A percentile compares a stretch with the other conserved stretches of the same genome.
phyloP scores from a whole-genome alignment of 2,329 filamentous ascomycete species.

The Alternaria burnsii region DNA sequence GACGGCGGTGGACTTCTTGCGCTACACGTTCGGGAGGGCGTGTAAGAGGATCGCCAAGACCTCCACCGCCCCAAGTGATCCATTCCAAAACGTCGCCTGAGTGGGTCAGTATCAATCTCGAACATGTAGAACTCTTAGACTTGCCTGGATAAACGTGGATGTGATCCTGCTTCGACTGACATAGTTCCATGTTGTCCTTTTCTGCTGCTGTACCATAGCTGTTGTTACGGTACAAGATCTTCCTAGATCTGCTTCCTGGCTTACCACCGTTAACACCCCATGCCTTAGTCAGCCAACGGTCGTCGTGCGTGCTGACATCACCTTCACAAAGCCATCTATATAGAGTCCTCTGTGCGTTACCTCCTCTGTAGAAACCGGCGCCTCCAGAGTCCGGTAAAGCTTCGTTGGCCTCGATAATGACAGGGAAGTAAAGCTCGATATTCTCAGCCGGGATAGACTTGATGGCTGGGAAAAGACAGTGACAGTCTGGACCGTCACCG shows the following conservation, averaged over 20 bases:
- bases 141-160: conserved; percentile 54
- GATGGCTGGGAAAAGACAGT: conserved; percentile 61
- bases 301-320: conserved; percentile 60
- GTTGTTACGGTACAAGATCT: conserved; percentile 55
- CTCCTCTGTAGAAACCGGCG: conserved; percentile 58
- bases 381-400: conserved; percentile 60
- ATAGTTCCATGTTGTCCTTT: conserved; percentile 46
- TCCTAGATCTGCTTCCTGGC: conserved; percentile 56
- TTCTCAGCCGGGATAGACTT: conserved; percentile 61
- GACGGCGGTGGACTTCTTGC: conserved; percentile 56
- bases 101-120: background rate
- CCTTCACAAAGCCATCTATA: conserved; percentile 59
- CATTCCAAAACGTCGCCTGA: conserved; percentile 59
- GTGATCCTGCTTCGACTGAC: conserved; percentile 60
- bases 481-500: conserved; percentile 60
- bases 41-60: conserved; percentile 58
- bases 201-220: conserved; percentile 44
- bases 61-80: conserved; percentile 61
- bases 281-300: conserved; percentile 60
- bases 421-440: conserved; percentile 59
- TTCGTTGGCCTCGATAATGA: conserved; percentile 60
- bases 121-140: background rate
- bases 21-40: conserved; percentile 56
- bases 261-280: conserved; percentile 60
- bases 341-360: conserved; percentile 59